Base-by-base conservation (phyloP, 2,329 filamentous ascomycete species). In the Sclerotinia minor region DNA sequence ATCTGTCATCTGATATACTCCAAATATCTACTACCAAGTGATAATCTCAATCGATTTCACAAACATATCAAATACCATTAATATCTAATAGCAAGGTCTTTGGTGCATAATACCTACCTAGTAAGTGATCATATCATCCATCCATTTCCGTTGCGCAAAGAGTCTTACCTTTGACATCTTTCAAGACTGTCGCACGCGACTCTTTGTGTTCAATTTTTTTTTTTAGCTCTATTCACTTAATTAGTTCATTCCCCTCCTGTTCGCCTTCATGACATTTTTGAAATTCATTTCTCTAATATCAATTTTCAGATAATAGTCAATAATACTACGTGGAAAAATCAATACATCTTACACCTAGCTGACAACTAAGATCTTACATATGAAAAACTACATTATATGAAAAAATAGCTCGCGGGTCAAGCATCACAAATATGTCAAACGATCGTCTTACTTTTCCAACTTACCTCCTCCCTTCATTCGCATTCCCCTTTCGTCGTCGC, bases 401-500 rank as follows among this genome's bases (percentile, higher is more conserved):
- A 21, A 21, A 55, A 35, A 17, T 49, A 26, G 21, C 13, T 49
- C n/a, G 11, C 8, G 21, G n/a, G 35, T 52, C n/a, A 55, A 55
- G 53, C 52, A 26, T 59, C 44, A 17, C 17, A 49, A 61, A 57
- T 38, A 44, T 59, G 29, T 64, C 64, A 17, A 58, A 57, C 35
- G 64, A 67, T 38, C 71, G 71, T 29, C 72, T 72, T 45, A 70
- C 69, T 38, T 86, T 86, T 72, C 80, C 84, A 15, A 79, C 75
- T 70, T 87, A 83, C 73, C 78, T 87, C 35, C 79, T 87, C 29
- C 83, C 84, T 15, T 83, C 79, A 74, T 78, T 86, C 71, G 79
- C 77, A 57, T 79, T 84, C 54, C 79, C 82, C 70, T 79, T 79
- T 53, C 80, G 80, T 63, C 80, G 80, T 68, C 78, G 78, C 52